These are phyloP conservation scores for Ailanthus altissimus DNA, from an alignment of 345 rosid species.

Conservation along the genomic window DNA sequence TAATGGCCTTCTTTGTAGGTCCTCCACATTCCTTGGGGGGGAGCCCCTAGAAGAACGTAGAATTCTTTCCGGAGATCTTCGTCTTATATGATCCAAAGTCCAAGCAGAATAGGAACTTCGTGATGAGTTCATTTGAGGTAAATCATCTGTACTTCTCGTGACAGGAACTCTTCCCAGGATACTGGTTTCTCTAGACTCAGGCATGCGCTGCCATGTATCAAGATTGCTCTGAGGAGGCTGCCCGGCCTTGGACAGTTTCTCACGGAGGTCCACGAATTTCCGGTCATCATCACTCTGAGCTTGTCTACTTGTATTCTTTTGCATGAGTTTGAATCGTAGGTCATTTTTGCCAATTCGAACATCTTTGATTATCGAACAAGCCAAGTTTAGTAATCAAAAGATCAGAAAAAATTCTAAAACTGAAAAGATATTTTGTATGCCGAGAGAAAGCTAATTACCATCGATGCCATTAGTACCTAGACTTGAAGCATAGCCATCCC, in stretches of 20 bases:
- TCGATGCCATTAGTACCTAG: slow-evolving; percentile 43
- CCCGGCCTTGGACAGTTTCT: slow-evolving; percentile 62
- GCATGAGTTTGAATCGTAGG: slow-evolving; percentile 79
- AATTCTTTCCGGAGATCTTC: slow-evolving; percentile 69
- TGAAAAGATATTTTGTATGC: slow-evolving; percentile 9
- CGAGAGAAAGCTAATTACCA: slow-evolving; percentile 39
- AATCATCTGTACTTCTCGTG: slow-evolving; percentile 52
- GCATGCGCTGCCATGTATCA: slow-evolving; percentile 42
- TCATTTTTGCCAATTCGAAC: slow-evolving; percentile 63
- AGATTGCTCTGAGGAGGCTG: slow-evolving; percentile 40
- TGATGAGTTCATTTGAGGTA: slow-evolving; percentile 47
- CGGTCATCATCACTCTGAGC: slow-evolving; percentile 47
- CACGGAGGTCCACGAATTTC: slow-evolving; percentile 68
- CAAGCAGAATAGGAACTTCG: slow-evolving; percentile 63
- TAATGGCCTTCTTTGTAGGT: slow-evolving; percentile 49
- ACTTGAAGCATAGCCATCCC: slow-evolving; percentile 42
- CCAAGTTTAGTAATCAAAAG: slow-evolving; percentile 40
- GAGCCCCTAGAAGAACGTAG: slow-evolving; percentile 63
- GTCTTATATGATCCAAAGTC: slow-evolving; percentile 65
- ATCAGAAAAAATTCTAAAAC: slow-evolving; percentile 25
- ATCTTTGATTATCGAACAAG: slow-evolving; percentile 49
- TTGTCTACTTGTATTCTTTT: slow-evolving; percentile 54
- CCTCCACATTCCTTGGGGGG: slow-evolving; percentile 54
- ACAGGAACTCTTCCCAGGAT: slow-evolving; percentile 48
- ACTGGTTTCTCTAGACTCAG: slow-evolving; percentile 48